Conservation (phyloP, 805 yeast genomes). For the Candida mattraensis region DNA sequence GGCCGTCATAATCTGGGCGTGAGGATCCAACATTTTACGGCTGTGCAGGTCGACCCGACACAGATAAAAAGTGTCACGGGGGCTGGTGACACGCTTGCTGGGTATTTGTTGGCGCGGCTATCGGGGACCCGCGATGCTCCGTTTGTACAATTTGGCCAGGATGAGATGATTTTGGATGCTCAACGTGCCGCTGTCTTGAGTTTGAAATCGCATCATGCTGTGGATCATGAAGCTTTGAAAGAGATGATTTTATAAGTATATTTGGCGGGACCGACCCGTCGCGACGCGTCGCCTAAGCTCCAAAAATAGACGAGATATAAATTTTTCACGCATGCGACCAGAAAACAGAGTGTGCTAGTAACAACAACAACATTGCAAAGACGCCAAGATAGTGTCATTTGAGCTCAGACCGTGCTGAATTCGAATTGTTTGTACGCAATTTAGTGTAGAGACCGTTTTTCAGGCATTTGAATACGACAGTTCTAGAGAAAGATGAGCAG, state of each 20-base stretch:
- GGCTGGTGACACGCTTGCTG: constrained; percentile 83
- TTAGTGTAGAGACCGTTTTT: no score
- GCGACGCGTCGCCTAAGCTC: no score
- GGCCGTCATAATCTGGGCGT: constrained; percentile 46
- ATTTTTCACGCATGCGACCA: constrained; percentile 3
- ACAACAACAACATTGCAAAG: no score
- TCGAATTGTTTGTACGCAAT: not conserved
- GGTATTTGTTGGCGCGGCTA: constrained; percentile 52
- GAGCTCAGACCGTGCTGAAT: no score
- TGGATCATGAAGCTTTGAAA: constrained; percentile 22
- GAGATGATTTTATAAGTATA: constrained; percentile 4
- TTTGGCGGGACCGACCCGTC: no score
- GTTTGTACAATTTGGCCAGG: constrained; percentile 6
- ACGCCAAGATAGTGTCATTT: no score
- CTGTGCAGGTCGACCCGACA: constrained; percentile 31
- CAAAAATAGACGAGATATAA: no score
- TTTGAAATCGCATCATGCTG: constrained; percentile 22
- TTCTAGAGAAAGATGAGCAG: constrained; percentile 2
- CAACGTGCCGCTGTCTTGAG: constrained; percentile 30
- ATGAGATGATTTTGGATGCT: constrained; percentile 21
- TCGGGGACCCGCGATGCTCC: constrained; percentile 14
- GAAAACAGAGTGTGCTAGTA: not conserved
- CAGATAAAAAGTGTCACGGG: constrained; percentile 72
- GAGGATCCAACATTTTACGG: constrained; percentile 60
- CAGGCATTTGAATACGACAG: no score